phyloP scores from a whole-genome alignment of 148 eudicot species.

The Heliamphora exappendiculata region DNA sequence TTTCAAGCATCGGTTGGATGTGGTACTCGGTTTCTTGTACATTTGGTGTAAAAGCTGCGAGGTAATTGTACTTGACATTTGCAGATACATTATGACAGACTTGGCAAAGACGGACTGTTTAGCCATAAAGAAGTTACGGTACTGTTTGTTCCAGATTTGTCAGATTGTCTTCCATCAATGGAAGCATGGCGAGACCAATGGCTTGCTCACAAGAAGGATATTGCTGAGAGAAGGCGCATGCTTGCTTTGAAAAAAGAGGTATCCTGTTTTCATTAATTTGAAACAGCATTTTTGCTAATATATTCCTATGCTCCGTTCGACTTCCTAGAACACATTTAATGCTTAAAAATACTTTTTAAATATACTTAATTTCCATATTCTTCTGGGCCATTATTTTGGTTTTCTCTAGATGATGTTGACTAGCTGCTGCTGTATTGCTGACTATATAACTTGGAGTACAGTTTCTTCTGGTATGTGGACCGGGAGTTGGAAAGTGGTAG shows the following conservation, averaged over 20 bases:
- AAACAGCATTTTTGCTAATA: conserved; percentile 2
- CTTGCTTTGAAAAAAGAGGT: conserved; percentile 54
- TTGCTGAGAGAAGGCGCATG: conserved; percentile 59
- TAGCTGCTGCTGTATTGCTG: neutral
- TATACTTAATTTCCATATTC: neutral
- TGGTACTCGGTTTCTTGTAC: neutral
- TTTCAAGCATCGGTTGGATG: neutral
- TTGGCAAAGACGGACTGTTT: conserved; percentile 84
- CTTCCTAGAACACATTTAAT: neutral
- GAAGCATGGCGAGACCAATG: conserved; percentile 85
- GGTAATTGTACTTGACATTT: conserved; percentile 10
- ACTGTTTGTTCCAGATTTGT: conserved; percentile 76
- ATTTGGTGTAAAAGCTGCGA: neutral
- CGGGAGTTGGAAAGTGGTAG: too few species aligned
- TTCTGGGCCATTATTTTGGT: too few species aligned
- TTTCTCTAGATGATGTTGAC: too few species aligned
- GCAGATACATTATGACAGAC: conserved; percentile 94
- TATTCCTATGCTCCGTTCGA: neutral
- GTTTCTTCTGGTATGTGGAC: too few species aligned
- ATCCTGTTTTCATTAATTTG: conserved; percentile 1
- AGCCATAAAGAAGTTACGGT: conserved; percentile 94
- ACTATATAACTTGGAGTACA: neutral
- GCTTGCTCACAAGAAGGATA: conserved; percentile 65
- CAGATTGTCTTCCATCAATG: conserved; percentile 79
- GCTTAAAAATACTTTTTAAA: neutral